Evolutionary conservation across 2,329 filamentous ascomycete genomes (phyloP), one percentile per base, ranked within the genome.

Genomic region (Penicillium freii): DNA sequence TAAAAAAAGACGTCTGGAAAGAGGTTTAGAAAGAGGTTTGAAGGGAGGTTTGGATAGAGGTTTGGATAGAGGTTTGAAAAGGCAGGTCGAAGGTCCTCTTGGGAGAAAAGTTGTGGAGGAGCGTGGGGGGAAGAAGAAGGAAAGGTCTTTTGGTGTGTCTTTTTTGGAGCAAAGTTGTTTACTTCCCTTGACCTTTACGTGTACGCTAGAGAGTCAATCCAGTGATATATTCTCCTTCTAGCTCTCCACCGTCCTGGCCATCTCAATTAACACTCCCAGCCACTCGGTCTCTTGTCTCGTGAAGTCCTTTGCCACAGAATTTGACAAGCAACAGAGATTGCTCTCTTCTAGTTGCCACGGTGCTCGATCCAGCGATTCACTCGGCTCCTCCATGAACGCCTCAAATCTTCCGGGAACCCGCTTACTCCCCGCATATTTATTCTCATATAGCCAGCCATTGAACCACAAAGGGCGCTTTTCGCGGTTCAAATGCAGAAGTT

Each of bases 281-380:
- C 44, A 46, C 23, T 46, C 27, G 8, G 11, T 15, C n/a, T 46
- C 43, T n/a, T 33, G n/a, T 1, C 5, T 21, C 17, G 46, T 48
- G 25, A 48, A 48, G 5, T 36, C 8, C 31, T n/a, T 33, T 36
- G 46, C 10, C 21, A 10, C 9, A 10, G 46, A n/a, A 25, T 36
- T 48, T 36, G 46, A 48, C 46, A 48, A 48, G 31, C 46, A 48
- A 25, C 46, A 48, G 19, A 48, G 19, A 25, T 48, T 48, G 21
- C 17, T 36, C 21, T 48, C 46, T 21, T 36, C 15, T 13, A 36
- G 17, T 25, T 48, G 15, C 31, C 31, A 48, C 3, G 46, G 15
- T 13, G 5, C 19, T 25, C 21, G 31, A 36, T n/a, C 31, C 6
- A 9, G n/a, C 7, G 21, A 7, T 25, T n/a, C 15, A 27, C n/a